Evolutionary conservation across 148 eudicot genomes (phyloP), one percentile per base, ranked within the genome.

Genomic region (Rhododendron griersonianum): DNA sequence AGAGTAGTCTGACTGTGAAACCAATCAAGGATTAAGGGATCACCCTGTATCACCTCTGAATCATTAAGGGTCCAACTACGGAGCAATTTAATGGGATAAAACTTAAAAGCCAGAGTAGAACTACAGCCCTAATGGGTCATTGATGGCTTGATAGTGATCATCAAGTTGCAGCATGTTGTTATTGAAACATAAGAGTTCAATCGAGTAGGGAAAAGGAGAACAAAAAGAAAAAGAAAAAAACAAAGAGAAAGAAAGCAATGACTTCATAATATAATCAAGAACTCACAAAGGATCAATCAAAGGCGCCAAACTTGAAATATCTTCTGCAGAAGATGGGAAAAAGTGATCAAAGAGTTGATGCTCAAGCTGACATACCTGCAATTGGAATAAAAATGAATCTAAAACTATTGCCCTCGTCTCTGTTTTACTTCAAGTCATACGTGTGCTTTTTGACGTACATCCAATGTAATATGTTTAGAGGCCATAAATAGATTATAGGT

Each of bases 331-430:
- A n/a, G 96, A 93, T 63, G 99, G 95, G 90, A 97, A 97, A 89
- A 97, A 97, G 88, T 97, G 98, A 89, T 93, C 91, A 88, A 97
- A 97, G 37, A 97, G 98, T 90, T 97, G 99, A 90, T 97, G 94
- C 91, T 97, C 99, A 37, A 93, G 98, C 88, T 94, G 98, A 89
- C 93, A 97, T 28, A 95, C 96, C 99, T 97, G 96, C 91, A 93
- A 89, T 59, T 53, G 30, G 35, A 71, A 83, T 48, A 86, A 79
- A 41, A 13, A 37, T 35, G 44, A 47, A 80, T 14, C 41, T 48
- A 48, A 41, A 41, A 41, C 45, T 48, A 37, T 37, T 13, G 76
- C 79, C 28, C 65, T 30, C 14, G 63, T 5, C 51, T 21, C 14
- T 67, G 23, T 33, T 13, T n/a, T 81, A 18, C 53, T 86, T 30